Evolutionary conservation across 148 eudicot species (phyloP).

Genomic region (Gaultheria prostrata): DNA sequence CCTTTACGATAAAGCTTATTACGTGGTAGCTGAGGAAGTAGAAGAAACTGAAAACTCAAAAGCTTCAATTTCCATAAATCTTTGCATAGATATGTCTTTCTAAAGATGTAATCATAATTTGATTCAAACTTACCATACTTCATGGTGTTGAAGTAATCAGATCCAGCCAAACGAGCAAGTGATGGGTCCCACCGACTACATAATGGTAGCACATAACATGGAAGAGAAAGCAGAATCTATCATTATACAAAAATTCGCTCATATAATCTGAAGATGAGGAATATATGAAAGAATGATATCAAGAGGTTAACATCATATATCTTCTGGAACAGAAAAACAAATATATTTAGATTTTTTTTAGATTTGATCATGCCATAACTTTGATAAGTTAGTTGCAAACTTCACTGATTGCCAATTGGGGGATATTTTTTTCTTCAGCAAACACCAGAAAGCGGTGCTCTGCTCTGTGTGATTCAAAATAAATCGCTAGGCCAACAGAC

Average conservation of each 20-base stretch:
- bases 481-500: neutral
- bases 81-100: neutral
- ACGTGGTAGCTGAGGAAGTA: neutral
- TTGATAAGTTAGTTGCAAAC: neutral
- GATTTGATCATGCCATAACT: neutral
- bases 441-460: neutral
- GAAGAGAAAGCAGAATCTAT: conserved; percentile 17
- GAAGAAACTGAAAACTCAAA: neutral
- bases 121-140: conserved; percentile 52
- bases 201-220: conserved; percentile 10
- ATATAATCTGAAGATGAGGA: neutral
- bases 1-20: conserved; percentile 19
- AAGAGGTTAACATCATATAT: neutral
- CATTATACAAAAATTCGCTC: neutral
- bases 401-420: neutral
- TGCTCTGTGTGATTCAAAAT: neutral
- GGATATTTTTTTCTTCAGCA: neutral
- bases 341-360: neutral
- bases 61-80: neutral
- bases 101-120: neutral
- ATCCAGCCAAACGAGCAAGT: conserved; percentile 62
- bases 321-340: neutral
- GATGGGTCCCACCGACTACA: conserved; percentile 84
- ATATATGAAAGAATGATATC: neutral
- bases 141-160: conserved; percentile 57